These are phyloP conservation scores for Mycogone perniciosa DNA, from an alignment of 2,329 filamentous ascomycete genomes.

Conservation along the genomic window DNA sequence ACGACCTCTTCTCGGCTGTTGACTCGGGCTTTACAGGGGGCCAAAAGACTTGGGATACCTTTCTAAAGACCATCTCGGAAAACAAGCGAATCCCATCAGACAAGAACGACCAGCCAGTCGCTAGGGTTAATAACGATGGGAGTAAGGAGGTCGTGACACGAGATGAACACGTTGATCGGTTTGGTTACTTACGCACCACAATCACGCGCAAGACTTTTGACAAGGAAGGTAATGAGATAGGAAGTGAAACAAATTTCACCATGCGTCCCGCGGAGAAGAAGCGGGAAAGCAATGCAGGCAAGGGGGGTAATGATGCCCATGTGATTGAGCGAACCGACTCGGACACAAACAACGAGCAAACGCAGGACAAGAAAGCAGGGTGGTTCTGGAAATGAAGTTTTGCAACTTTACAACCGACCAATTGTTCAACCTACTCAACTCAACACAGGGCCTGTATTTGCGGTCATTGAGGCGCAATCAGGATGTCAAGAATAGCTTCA, in stretches of 20 bases:
- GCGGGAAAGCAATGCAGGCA: conserved; percentile 13
- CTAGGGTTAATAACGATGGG: conserved; percentile 15
- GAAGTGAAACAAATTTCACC: conserved; percentile 30
- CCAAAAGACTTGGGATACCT: conserved; percentile 35
- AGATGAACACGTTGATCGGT: conserved; percentile 37
- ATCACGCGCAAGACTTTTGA: conserved; percentile 35
- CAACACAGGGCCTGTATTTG: not conserved
- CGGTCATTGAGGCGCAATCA: too few relatives aligned
- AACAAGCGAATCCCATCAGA: conserved; percentile 8
- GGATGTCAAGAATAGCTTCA: too few relatives aligned
- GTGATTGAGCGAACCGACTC: conserved; percentile 7
- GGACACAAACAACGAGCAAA: conserved; percentile 3
- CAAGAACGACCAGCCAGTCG: conserved; percentile 7
- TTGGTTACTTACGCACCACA: conserved; percentile 38
- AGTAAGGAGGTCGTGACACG: conserved; percentile 31
- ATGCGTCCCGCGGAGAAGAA: conserved; percentile 24
- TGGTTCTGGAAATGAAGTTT: conserved; percentile 36
- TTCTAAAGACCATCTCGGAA: conserved; percentile 31
- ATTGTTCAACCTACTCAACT: not conserved
- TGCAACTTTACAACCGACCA: not conserved
- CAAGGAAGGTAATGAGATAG: conserved; percentile 35
- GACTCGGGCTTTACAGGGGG: conserved; percentile 31
- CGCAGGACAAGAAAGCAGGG: conserved; percentile 23
- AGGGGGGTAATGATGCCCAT: conserved; percentile 5
- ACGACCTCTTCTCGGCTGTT: conserved; percentile 36